Evolutionary conservation across 2,329 filamentous ascomycete genomes (phyloP), one percentile per base, ranked within the genome.

Genomic region (Stemphylium beticola): DNA sequence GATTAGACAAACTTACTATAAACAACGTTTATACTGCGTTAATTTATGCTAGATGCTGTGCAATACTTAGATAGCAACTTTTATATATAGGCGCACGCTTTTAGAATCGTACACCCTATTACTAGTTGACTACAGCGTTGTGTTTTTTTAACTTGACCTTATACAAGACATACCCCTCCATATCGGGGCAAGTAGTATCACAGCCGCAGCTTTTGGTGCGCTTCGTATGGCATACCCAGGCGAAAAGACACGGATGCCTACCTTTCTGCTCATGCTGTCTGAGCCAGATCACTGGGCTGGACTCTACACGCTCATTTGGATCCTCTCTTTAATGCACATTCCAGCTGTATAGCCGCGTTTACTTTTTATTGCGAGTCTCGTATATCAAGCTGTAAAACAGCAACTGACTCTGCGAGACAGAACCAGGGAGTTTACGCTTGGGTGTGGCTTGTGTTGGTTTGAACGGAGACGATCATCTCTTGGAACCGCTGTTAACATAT

Each of bases 1-100:
- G 49, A 37, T 12, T 61, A 55, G 61, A 8, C 14, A 3, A 51
- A 58, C 26, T 22, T 54, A 4, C 41, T 24, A 6, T 8, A 32
- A 20, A 61, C 55, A 17, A 56, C 46, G 43, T 42, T 50, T 17
- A 29, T 17, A 1, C 44, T 64, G 3, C 42, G 26, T 4, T 61
- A 55, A 55, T 53, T 61, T 11, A 22, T 64, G 15, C 61, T 58
- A 2, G 47, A 53, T 9, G 56, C 60, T 17, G 58, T 60, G n/a
- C 56, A 26, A 7, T 56, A 59, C 44, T 52, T 61, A 11, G 58
- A 61, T 14, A 49, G 53, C 39, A 58, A 64, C 18, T 53, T 6
- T 54, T 52, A 10, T 58, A 64, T 10, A 51, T 49, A 9, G 33
- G 52, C 14, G 56, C 58, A 2, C 39, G 61, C 14, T 43, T 58